These are phyloP conservation scores for Phylloporus sp. DNA, from an alignment of 768 basidiomycete genomes.

Conservation along the genomic window DNA sequence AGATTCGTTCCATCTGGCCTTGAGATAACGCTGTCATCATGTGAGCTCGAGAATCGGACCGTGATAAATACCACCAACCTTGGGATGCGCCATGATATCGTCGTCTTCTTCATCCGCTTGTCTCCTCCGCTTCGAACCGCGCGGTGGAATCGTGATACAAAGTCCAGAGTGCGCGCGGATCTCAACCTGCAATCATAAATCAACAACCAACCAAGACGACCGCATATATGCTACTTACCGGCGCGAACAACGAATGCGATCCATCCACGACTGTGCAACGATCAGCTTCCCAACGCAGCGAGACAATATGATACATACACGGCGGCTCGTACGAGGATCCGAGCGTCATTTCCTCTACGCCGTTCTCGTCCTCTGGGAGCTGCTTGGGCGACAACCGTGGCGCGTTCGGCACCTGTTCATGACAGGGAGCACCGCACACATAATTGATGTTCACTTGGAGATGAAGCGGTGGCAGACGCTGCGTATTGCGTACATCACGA, in stretches of 20 bases:
- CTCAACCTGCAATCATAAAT: constrained; percentile 5
- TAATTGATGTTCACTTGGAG: constrained; percentile 1
- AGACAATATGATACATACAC: constrained; percentile 9
- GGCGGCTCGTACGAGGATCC: constrained; percentile 3
- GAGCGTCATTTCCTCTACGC: constrained; percentile 16
- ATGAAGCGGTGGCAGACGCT: constrained; percentile 14
- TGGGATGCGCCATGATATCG: constrained; percentile 6
- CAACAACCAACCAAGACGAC: not conserved
- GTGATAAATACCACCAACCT: constrained; percentile 7
- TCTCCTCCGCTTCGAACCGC: constrained; percentile 21
- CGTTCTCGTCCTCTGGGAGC: constrained; percentile 22
- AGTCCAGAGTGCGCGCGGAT: constrained; percentile 15
- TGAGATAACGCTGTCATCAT: constrained; percentile 14
- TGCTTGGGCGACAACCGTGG: constrained; percentile 22
- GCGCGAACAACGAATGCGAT: constrained; percentile 6
- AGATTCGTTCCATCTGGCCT: constrained; percentile 12
- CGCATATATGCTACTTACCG: constrained; percentile 14
- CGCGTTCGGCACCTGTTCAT: constrained; percentile 16
- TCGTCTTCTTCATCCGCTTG: constrained; percentile 13
- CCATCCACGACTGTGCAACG: constrained; percentile 8
- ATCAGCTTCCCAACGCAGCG: not conserved
- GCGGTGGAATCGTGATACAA: constrained; percentile 22
- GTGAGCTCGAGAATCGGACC: not conserved
- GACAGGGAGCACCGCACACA: not conserved
- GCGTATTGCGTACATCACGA: constrained; percentile 1